Evolutionary conservation across 139 green algal genomes (phyloP), one percentile per base, ranked within the genome.

Genomic region (Chlorella sp.): DNA sequence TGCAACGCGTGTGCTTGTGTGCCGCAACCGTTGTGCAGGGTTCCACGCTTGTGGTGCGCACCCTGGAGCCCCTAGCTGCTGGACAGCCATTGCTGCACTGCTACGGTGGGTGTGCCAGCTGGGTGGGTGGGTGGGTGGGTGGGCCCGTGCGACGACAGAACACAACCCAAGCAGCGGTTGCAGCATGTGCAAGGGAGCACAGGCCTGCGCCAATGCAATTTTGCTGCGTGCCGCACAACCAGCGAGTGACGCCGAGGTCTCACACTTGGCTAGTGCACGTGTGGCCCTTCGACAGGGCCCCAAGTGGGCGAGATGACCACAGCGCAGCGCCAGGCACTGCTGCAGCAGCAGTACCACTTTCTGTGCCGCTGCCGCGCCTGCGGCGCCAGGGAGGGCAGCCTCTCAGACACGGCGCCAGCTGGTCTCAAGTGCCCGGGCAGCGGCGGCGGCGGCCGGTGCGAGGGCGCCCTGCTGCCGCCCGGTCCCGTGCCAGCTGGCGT

Each of bases 341-440:
- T 88, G 54, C 19, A 13, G 32, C 36, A 76, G 60, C 86, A 90
- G 68, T 91, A 91, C 75, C 54, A 87, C 40, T 91, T 91, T 40
- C 3, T 13, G 19, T 91, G 88, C 75, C 38, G 32, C 38, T 91
- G 85, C 48, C 51, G 24, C 30, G 88, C 77, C 32, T 90, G 85
- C 64, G 9, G 32, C 34, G 24, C 17, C 9, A 17, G n/a, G 0
- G 36, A 8, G 2, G 43, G 56, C 43, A 16, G 44, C 20, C 36
- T 64, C 32, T 43, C 56, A 20, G 84, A 88, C 1, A 16, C 36
- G 4, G 77, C 46, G 4, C 44, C 48, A 1, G 84, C 74, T 20
- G 84, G 84, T 28, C 72, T 88, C 26, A 34, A 43, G n/a, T 88
- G 84, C 43, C 13, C 62, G 1, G 78, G 58, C 28, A 0, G 58